Percentiles rank a stretch among this genome's conserved stretches.
Conservation (phyloP, 352 stramenopile genomes). For the Globisporangium viniferum region DNA sequence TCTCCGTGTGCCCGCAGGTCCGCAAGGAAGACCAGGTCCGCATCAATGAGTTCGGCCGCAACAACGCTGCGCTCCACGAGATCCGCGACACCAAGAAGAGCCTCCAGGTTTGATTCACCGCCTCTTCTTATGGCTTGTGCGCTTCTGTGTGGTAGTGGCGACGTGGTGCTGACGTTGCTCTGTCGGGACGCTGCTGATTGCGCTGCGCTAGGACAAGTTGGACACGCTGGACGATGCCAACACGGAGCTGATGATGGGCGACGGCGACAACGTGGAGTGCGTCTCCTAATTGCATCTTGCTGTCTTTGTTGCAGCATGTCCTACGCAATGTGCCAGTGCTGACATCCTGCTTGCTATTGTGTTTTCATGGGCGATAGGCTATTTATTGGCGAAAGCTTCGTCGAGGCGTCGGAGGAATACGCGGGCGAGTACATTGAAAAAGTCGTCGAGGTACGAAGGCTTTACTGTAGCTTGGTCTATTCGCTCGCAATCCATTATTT, state of each 20-base stretch:
- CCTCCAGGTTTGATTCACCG: slow-evolving; percentile 66
- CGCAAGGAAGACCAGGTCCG: slow-evolving; percentile 94
- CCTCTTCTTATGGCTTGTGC: too few species aligned
- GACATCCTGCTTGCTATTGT: too few species aligned
- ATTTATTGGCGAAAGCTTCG: slow-evolving; percentile 95
- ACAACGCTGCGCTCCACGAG: slow-evolving; percentile 94
- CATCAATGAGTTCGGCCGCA: slow-evolving; percentile 98
- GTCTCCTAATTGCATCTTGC: slow-evolving; percentile 8
- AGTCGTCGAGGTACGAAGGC: slow-evolving; percentile 66
- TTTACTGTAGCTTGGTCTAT: too few species aligned
- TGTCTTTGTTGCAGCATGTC: not conserved
- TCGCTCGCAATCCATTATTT: too few species aligned
- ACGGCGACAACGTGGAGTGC: slow-evolving; percentile 80
- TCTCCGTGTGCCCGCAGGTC: slow-evolving; percentile 77
- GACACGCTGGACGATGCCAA: slow-evolving; percentile 96
- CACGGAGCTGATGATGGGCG: slow-evolving; percentile 97
- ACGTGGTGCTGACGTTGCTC: not conserved
- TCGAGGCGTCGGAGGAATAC: slow-evolving; percentile 92
- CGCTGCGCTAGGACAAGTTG: slow-evolving; percentile 81
- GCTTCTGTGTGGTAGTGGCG: too few species aligned
- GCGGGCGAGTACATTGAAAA: slow-evolving; percentile 93
- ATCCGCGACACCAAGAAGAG: slow-evolving; percentile 88
- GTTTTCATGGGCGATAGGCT: slow-evolving; percentile 37
- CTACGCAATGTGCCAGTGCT: too few species aligned
- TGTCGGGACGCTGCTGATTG: too few species aligned